Base-by-base conservation (phyloP, 2,329 filamentous ascomycete genomes). In the Thelonectria olida region DNA sequence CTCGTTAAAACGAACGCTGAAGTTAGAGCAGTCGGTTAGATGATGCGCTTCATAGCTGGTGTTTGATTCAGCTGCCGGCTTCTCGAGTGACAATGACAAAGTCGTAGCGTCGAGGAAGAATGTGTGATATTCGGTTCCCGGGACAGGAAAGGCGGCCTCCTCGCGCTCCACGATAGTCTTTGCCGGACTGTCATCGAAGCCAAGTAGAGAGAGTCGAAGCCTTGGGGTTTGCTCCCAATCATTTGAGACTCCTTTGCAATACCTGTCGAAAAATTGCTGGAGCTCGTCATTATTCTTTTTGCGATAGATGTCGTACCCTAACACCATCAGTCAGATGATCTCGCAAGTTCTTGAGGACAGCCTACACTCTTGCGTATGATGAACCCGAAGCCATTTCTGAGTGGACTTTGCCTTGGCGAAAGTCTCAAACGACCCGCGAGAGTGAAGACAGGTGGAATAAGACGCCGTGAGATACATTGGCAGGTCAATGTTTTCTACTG, bases 301-400 rank as follows among this genome's bases (percentile, higher is more conserved):
- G 13, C 27, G 27, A 31, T 45, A 54, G n/a, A 54, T 7, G 10
- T 54, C 51, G 9, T 54, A 45, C 51, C 50, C 49, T 52, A 10
- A 22, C 7, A n/a, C 5, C 3, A 36, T 52, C n/a, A n/a, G n/a
- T n/a, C n/a, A n/a, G n/a, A n/a, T n/a, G n/a, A n/a, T n/a, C n/a
- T n/a, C n/a, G n/a, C n/a, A n/a, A n/a, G n/a, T n/a, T n/a, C n/a
- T n/a, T n/a, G n/a, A n/a, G n/a, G n/a, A n/a, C n/a, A n/a, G n/a
- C n/a, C n/a, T n/a, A n/a, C 50, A 54, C 6, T 45, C 39, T 34
- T 54, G 51, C 4, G 19, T 36, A 19, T 34, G 51, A 4, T 54
- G 51, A 25, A 44, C 36, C 3, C 51, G 19, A 8, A 54, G 19
- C 51, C 39, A 54, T 19, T 44, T 54, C n/a, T 54, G 31, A 2